Evolutionary conservation across 192 early-diverging fungal species (phyloP).

Genomic region (Backusella tuberculispora): DNA sequence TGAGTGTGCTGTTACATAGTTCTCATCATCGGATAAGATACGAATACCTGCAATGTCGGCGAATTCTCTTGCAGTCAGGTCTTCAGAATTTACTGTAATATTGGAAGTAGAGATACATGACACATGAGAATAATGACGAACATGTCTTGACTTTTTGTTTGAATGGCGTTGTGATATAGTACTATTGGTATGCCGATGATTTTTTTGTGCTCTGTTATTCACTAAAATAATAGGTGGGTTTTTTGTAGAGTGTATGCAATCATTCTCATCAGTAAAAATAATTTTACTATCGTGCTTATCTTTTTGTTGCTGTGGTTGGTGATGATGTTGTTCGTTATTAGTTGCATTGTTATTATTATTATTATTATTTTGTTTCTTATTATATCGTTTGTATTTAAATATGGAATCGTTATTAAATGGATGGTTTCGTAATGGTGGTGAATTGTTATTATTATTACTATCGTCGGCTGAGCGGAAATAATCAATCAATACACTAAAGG

Average conservation of each 20-base stretch:
- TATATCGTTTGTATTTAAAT: conserved; percentile 18
- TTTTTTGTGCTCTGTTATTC: not conserved
- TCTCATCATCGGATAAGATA: conserved; percentile 32
- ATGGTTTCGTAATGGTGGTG: not conserved
- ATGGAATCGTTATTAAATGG: not conserved
- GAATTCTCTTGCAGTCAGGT: conserved; percentile 44
- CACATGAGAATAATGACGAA: conserved; percentile 36
- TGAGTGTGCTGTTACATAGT: not conserved
- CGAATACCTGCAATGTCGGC: conserved; percentile 40
- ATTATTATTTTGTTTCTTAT: not conserved
- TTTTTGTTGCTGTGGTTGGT: not conserved
- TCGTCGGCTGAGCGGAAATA: conserved; percentile 13
- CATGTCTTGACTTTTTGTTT: conserved; percentile 21
- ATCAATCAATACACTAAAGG: conserved; percentile 18
- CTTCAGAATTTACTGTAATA: conserved; percentile 42
- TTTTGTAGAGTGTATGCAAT: not conserved
- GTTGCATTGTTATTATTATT: not conserved
- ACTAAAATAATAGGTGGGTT: not conserved
- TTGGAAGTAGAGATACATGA: conserved; percentile 36
- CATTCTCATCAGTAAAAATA: not conserved
- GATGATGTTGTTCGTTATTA: not conserved
- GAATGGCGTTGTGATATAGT: not conserved
- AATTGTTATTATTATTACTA: not conserved
- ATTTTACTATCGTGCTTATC: not conserved
- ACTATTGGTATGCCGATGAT: conserved; percentile 32